Evolutionary conservation across 208 protist species (phyloP).

Genomic region (Vickermania spadyakhi): DNA sequence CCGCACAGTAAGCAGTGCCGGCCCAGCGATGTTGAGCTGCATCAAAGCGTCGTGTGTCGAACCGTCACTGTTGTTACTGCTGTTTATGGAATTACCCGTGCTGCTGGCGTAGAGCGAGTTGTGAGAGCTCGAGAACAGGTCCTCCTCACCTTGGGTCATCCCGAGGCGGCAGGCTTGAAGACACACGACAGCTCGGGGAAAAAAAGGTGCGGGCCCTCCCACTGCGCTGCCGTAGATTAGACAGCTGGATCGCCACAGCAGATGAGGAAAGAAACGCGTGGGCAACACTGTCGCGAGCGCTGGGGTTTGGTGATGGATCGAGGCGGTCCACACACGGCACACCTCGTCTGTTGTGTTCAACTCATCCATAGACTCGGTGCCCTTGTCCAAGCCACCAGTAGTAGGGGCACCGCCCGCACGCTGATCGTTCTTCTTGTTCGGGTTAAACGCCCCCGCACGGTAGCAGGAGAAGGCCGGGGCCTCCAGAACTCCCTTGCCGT

Average conservation of each 20-base stretch:
- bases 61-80: too few relatives aligned
- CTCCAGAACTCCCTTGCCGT: constrained; percentile 56
- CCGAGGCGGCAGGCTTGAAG: constrained; percentile 1
- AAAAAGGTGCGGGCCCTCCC: constrained; percentile 39
- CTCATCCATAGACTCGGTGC: too few relatives aligned
- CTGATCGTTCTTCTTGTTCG: background rate
- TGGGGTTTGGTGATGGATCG: constrained; percentile 44
- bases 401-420: too few relatives aligned
- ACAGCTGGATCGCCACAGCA: constrained; percentile 29
- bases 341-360: constrained; percentile 3
- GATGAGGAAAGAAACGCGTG: constrained; percentile 5
- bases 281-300: constrained; percentile 42
- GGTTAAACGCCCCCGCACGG: background rate
- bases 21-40: background rate
- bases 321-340: constrained; percentile 23
- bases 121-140: background rate
- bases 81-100: too few relatives aligned
- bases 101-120: too few relatives aligned
- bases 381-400: too few relatives aligned
- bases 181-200: constrained; percentile 33
- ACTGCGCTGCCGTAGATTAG: constrained; percentile 50
- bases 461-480: constrained; percentile 8
- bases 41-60: background rate
- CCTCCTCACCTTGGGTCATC: background rate
- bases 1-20: constrained; percentile 16